Base-by-base conservation (phyloP, 2,329 filamentous ascomycete species). In the Teratosphaeria pseudoeucalypti region DNA sequence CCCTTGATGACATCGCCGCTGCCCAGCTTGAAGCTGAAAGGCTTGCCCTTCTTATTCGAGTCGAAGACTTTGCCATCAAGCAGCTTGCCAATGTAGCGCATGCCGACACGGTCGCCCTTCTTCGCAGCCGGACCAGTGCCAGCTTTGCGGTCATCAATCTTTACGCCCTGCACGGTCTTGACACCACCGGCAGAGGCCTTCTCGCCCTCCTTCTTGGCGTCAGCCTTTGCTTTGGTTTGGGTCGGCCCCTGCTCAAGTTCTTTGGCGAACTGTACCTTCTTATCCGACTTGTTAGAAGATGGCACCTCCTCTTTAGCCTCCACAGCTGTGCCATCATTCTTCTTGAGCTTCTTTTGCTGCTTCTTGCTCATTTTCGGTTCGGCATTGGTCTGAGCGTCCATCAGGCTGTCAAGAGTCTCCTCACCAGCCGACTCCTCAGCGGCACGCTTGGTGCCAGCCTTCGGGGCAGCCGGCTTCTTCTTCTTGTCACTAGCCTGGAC, bases 211-310 rank as follows among this genome's bases (percentile, higher is more conserved):
- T 53, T 54, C 23, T 56, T 43, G 62, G 78, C 76, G 63, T 82
- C 78, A 23, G 66, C 62, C 63, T 73, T 73, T 52, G 64, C 64
- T 65, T 82, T 78, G 60, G 89, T 86, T 66, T 86, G 85, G 52
- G 91, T 95, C 64, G 94, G 94, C 61, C 94, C 94, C 77, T 95
- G 91, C 81, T 97, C 94, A 64, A 99, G 90, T 77, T 97, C 92
- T 84, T 97, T 96, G 73, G 94, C 92, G 75, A 99, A 99, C 76
- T 96, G 90, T 62, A 99, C 94, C 82, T 96, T 97, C 85, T 96
- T 96, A 76, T 89, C 88, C 60, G 81, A 79, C 81, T 86, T 85
- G 65, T 75, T 76, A 64, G 79, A 65, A 26, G 67, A 63, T 54
- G 70, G 76, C 58, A 78, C 77, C 68, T 86, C 83, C 53, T 79